These are phyloP conservation scores for Aspergillus fumigatus DNA, from an alignment of 2,329 filamentous ascomycete species.

Conservation along the genomic window DNA sequence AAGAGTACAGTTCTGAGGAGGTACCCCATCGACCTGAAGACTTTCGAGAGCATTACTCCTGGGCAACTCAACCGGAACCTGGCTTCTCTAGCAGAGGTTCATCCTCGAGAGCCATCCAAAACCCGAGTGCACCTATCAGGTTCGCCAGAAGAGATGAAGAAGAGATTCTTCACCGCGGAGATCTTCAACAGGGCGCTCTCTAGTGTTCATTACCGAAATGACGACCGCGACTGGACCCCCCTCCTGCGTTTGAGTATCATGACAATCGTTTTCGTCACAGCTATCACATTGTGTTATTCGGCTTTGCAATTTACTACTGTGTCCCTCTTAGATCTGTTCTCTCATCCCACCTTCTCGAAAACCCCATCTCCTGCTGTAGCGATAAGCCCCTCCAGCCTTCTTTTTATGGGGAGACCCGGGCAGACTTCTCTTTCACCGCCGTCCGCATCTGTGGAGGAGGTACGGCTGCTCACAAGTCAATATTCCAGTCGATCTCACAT, in stretches of 20 bases:
- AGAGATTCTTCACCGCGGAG: conserved; percentile 18
- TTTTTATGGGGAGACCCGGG: conserved; percentile 14
- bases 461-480: conserved; percentile 13
- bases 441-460: conserved; percentile 15
- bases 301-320: conserved; percentile 22
- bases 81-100: conserved; percentile 36
- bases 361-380: conserved; percentile 11
- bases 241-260: conserved; percentile 26
- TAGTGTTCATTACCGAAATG: conserved; percentile 17
- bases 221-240: conserved; percentile 20
- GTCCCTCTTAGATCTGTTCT: conserved; percentile 21
- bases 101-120: conserved; percentile 23
- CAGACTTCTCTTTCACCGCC: conserved; percentile 24
- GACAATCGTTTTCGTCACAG: conserved; percentile 24
- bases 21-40: conserved; percentile 44
- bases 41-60: conserved; percentile 45
- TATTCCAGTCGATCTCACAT: conserved; percentile 17
- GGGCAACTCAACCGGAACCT: conserved; percentile 45
- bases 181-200: conserved; percentile 23
- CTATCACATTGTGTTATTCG: conserved; percentile 28
- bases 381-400: conserved; percentile 17
- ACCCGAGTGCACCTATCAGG: conserved; percentile 10
- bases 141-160: background rate
- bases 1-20: conserved; percentile 31
- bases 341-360: conserved; percentile 21